These are phyloP conservation scores for Salvia splendens DNA, from an alignment of 257 asterid species.

Conservation along the genomic window DNA sequence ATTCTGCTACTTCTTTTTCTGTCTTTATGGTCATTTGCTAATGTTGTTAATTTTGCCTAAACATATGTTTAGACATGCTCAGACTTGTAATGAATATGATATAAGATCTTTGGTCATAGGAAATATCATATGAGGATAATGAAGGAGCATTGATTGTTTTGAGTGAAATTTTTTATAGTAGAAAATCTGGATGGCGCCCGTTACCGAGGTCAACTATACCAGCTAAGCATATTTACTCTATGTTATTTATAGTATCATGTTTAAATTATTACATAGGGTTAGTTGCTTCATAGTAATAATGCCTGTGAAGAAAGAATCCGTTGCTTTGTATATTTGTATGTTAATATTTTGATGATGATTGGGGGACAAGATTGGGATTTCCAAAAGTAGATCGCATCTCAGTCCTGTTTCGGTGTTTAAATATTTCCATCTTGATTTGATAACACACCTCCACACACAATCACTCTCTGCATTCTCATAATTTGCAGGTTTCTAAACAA, in stretches of 20 bases:
- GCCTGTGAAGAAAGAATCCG: neutral
- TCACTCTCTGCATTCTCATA: neutral
- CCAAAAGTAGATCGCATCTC: slow-evolving; percentile 33
- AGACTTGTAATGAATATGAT: too few relatives aligned
- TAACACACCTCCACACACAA: neutral
- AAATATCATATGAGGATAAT: too few relatives aligned
- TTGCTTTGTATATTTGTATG: neutral
- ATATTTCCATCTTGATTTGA: slow-evolving; percentile 20
- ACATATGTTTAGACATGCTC: too few relatives aligned
- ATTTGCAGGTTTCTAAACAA: neutral
- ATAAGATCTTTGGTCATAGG: too few relatives aligned
- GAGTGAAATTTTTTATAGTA: too few relatives aligned
- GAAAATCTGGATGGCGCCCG: neutral
- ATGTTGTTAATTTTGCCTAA: too few relatives aligned
- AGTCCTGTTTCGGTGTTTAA: slow-evolving; percentile 23
- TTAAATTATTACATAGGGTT: neutral
- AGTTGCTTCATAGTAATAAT: neutral
- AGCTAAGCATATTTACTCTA: slow-evolving; percentile 8
- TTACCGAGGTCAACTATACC: slow-evolving; percentile 19
- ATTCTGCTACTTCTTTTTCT: too few relatives aligned
- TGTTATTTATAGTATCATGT: neutral
- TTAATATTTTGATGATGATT: neutral
- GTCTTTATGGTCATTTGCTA: too few relatives aligned
- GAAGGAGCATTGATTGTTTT: too few relatives aligned
- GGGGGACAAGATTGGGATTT: slow-evolving; percentile 30